Percentiles rank a stretch among this genome's conserved stretches.
Evolutionary conservation across 371 early-diverging fungal genomes (phyloP).

Genomic region (Mortierella sp.): DNA sequence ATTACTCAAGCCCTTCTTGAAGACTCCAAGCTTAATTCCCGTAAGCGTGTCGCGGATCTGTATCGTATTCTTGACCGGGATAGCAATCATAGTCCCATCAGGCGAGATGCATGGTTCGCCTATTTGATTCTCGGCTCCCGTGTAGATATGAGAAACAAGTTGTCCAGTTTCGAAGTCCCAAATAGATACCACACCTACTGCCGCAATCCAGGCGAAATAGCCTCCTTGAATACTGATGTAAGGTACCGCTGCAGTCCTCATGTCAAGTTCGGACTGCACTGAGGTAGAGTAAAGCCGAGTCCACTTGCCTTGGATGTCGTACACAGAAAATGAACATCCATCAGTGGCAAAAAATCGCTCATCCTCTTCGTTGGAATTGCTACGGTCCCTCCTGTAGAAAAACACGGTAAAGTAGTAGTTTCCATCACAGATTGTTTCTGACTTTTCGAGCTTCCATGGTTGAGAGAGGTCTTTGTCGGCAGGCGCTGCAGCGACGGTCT

Average conservation of each 20-base stretch:
- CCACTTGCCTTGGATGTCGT: slow-evolving; percentile 19
- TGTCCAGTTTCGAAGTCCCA: slow-evolving; percentile 24
- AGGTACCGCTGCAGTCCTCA: background rate
- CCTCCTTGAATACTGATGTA: slow-evolving; percentile 20
- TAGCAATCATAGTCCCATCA: slow-evolving; percentile 24
- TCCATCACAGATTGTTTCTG: background rate
- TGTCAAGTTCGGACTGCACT: background rate
- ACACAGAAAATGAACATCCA: slow-evolving; percentile 13
- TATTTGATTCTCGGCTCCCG: background rate
- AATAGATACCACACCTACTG: slow-evolving; percentile 11
- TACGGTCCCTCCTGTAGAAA: slow-evolving; percentile 7
- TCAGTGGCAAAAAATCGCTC: slow-evolving; percentile 12
- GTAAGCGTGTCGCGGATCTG: slow-evolving; percentile 17
- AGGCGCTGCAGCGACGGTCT: background rate
- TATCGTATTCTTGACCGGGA: slow-evolving; percentile 2
- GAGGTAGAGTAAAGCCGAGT: slow-evolving; percentile 1
- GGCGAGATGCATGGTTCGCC: background rate
- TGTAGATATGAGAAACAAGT: slow-evolving; percentile 7
- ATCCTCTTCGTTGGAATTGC: slow-evolving; percentile 4
- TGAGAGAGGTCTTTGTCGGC: background rate
- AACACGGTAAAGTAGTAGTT: background rate
- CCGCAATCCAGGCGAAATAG: slow-evolving; percentile 24
- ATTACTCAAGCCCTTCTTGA: background rate
- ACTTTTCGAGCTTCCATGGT: background rate
- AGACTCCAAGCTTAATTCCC: slow-evolving; percentile 9